Evolutionary conservation across 140 eudicot species (phyloP), one percentile per base, ranked within the genome.

Genomic region (Oenanthe javanica): DNA sequence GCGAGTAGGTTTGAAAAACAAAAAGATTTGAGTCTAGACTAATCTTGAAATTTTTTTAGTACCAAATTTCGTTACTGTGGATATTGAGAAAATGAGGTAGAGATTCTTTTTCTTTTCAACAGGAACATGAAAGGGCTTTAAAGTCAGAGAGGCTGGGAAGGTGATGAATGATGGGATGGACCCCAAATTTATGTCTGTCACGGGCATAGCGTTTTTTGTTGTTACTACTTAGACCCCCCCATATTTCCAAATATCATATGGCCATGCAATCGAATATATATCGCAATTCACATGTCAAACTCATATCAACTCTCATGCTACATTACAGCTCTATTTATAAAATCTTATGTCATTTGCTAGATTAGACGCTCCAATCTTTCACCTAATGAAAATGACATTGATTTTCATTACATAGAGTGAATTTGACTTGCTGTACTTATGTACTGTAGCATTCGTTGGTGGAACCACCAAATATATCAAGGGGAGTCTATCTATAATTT

Each of bases 171-270:
- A 46, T 46, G 36, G 11, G 31, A 75, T 48, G 78, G 59, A 72
- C 76, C 71, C 40, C 72, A n/a, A 59, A n/a, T 38, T 70, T 79
- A 46, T 72, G 86, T 79, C 76, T 78, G 86, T 79, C 86, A 83
- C 86, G 83, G 83, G 80, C 82, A 27, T 61, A 38, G 4, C 36
- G 15, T 9, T 14, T 67, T 14, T 72, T 49, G 54, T 19, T 76
- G 43, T 10, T 75, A n/a, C 64, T 15, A 31, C 42, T 50, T 50
- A 57, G 19, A 55, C 79, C 49, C 79, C 40, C 21, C 31, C 25
- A 51, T n/a, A 31, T 27, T 76, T 51, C 31, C 67, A 23, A 48
- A 69, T 63, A 25, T 63, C 71, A 61, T 61, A 40, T 9, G 36
- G 19, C 59, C 78, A 74, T 47, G 77, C 27, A 73, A 71, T 71